These are phyloP conservation scores for Flaveria brownii DNA, from an alignment of 129 eudicot genomes.

Conservation along the genomic window DNA sequence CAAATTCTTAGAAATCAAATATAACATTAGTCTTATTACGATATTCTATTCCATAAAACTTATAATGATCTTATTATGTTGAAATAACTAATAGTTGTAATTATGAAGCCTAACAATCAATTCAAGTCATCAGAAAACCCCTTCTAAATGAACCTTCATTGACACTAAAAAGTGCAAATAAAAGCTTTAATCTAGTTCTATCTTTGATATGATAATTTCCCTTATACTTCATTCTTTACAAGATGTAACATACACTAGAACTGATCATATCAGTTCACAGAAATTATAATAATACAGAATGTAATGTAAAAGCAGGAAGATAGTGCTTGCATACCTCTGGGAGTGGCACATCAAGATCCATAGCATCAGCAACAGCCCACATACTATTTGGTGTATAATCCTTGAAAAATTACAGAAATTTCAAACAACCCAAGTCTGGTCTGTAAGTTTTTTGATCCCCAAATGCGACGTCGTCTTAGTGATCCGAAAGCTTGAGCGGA, in stretches of 20 bases:
- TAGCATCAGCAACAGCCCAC: constrained; percentile 28
- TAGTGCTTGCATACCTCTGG: constrained; percentile 17
- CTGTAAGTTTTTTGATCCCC: constrained; percentile 4
- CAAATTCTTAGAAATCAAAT: neutral
- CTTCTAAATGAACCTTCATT: too few relatives aligned
- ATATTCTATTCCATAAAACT: too few relatives aligned
- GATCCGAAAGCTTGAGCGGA: constrained; percentile 22
- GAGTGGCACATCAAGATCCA: constrained; percentile 38
- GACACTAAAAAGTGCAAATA: neutral
- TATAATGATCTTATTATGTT: neutral
- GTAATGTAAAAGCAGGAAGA: neutral
- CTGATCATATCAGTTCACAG: neutral
- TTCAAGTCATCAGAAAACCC: neutral
- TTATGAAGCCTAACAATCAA: neutral
- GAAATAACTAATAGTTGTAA: neutral
- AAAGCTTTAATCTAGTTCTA: neutral
- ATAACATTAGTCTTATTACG: too few relatives aligned
- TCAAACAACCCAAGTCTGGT: constrained; percentile 40
- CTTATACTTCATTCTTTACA: neutral
- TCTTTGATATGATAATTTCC: neutral
- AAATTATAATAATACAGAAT: neutral
- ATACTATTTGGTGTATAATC: too few relatives aligned
- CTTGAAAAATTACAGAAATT: constrained; percentile 30
- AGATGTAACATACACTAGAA: neutral
- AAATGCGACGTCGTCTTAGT: neutral